Evolutionary conservation across 306 rosid species (phyloP), one percentile per base, ranked within the genome.

Genomic region (Rubus parviflorus): DNA sequence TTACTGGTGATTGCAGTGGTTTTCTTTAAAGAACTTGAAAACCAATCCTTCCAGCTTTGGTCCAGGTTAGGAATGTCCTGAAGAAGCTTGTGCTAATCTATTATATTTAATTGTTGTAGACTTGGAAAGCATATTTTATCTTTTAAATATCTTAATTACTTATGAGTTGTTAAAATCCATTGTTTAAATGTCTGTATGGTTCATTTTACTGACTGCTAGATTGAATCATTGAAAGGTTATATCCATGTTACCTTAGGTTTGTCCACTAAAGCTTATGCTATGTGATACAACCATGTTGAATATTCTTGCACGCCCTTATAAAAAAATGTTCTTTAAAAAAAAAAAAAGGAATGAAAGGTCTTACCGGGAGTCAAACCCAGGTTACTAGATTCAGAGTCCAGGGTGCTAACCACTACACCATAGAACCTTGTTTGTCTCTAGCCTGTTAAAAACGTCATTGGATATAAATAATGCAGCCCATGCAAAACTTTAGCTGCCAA

Each of bases 211-310:
- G 35, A 30, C 35, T 30, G 35, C 35, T 30, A 30, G 35, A 30
- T 30, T 30, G 35, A 30, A 30, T 30, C 35, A 30, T 30, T 30
- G 58, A 53, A 53, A 53, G 58, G 17, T 53, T 53, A 53, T 19
- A 19, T 53, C 3, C 90, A 73, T 30, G 97, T 94, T 76, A 94
- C 98, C 76, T 72, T 92, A 94, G 95, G 97, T 94, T 82, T 83
- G 86, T 71, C 71, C 64, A 20, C 52, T 76, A 41, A 47, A 75
- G 38, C 46, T 38, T 41, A 40, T 0, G 25, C 20, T 11, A 8
- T 35, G 42, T 13, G 54, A 43, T 68, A 19, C 70, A 70, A 41
- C 20, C 74, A 48, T 78, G 74, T 30, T 22, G 30, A 38, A 13
- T 74, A 74, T 46, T 75, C 75, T 20, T 37, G 49, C 53, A 25